These are phyloP conservation scores for Geranomyces variabilis DNA, from an alignment of 192 early-diverging fungal species.

Conservation along the genomic window DNA sequence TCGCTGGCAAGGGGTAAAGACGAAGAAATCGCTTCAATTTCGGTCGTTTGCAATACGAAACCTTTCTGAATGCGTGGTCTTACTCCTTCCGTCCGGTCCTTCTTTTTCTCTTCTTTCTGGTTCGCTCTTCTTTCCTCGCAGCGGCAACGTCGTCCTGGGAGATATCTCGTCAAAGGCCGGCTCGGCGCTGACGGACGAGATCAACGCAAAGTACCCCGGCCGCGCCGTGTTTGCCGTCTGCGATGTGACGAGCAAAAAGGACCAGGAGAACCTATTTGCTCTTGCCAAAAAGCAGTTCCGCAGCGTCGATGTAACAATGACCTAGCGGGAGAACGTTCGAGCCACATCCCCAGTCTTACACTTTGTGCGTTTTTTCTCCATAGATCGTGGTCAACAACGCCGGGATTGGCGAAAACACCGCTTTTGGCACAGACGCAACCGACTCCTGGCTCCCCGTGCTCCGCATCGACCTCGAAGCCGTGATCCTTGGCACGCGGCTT, in stretches of 20 bases:
- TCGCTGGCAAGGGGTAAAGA: conserved; percentile 58
- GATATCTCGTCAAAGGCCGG: conserved; percentile 56
- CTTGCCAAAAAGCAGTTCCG: conserved; percentile 60
- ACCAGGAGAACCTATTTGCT: conserved; percentile 68
- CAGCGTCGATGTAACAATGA: conserved; percentile 40
- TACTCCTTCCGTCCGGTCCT: no score
- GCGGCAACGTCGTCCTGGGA: conserved; percentile 67
- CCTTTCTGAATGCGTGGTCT: no score
- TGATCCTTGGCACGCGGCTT: conserved; percentile 74
- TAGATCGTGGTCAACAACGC: conserved; percentile 21
- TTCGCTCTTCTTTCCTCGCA: conserved; percentile 11
- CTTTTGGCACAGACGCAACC: conserved; percentile 32
- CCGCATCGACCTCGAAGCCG: conserved; percentile 74
- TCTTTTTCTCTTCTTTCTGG: no score
- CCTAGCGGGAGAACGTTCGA: no score
- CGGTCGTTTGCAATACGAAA: no score
- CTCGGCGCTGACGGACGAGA: conserved; percentile 24
- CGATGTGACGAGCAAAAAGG: conserved; percentile 73
- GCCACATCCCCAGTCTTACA: no score
- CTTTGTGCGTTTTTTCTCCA: no score
- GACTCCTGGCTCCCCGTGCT: conserved; percentile 58
- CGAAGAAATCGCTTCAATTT: no score
- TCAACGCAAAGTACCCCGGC: conserved; percentile 36
- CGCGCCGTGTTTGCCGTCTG: conserved; percentile 60
- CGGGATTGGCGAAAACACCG: conserved; percentile 13